Evolutionary conservation across 2,329 filamentous ascomycete genomes (phyloP), one percentile per base, ranked within the genome.

Genomic region (Cadophora sp.): DNA sequence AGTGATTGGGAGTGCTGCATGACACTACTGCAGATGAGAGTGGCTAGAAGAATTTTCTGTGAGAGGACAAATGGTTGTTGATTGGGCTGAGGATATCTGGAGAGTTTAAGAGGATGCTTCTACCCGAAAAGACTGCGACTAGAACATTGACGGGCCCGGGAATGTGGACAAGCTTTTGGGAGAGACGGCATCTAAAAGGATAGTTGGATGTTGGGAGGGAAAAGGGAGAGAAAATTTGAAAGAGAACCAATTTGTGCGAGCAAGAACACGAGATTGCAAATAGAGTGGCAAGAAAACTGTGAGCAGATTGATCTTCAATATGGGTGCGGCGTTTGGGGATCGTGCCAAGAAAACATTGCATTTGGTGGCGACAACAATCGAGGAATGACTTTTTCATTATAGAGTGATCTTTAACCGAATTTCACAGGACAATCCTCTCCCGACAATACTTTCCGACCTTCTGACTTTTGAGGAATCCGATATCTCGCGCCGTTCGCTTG

Each of bases 381-480:
- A 27, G 18, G 6, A 53, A 53, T 53, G 18, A 24, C 5, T 30
- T 30, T 53, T 33, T 33, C 18, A 53, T 43, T 58, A 13, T 41
- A 4, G 13, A 43, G 20, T 16, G 43, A 58, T 27, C 8, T 16
- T 39, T 20, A 18, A 64, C 3, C 1, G 18, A 36, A 18, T 11
- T 41, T 55, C 16, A 63, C 36, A 93, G 82, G 62, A 85, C 79
- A 73, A 97, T 89, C 79, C 88, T 87, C 81, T 97, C 93, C 71
- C 95, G 85, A 56, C 91, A 93, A 81, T 97, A 97, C 72, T 90
- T 88, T 65, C 91, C 91, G 69, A 94, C 90, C 77, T 89, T 90
- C 80, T 92, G 91, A 76, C 91, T 93, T 76, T 91, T 87, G 78
- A 96, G 80, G 79, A 91, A 88, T 20, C 91, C 92, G 66, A 90